Percentiles rank a stretch among this genome's conserved stretches.
Evolutionary conservation across 2,329 filamentous ascomycete species (phyloP).

Genomic region (Pseudocercospora eumusae): DNA sequence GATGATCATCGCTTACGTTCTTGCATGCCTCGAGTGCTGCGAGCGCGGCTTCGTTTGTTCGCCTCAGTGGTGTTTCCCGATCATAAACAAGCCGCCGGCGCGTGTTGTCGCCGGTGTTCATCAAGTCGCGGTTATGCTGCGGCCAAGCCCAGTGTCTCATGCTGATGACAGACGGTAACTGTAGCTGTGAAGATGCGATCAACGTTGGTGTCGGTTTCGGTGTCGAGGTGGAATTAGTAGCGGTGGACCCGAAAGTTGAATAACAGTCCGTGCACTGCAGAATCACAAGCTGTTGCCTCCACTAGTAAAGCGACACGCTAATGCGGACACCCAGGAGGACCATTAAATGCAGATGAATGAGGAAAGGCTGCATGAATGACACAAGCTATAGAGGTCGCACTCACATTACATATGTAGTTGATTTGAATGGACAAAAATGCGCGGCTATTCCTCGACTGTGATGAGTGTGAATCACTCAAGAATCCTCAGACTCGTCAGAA

Average conservation of each 20-base stretch:
- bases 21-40: not conserved
- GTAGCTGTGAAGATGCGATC: not conserved
- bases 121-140: not conserved
- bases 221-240: not conserved
- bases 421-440: not conserved
- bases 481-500: not conserved
- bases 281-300: not conserved
- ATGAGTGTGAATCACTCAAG: not conserved
- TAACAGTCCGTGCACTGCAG: not conserved
- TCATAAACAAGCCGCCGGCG: not conserved
- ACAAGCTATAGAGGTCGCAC: not conserved
- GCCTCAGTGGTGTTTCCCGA: not conserved
- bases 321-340: not conserved
- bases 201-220: not conserved
- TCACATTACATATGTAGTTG: not conserved
- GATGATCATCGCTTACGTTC: not conserved
- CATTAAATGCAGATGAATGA: not conserved
- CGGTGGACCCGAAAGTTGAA: not conserved
- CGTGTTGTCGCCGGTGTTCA: not conserved
- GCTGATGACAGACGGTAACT: not conserved
- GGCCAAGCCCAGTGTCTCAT: not conserved
- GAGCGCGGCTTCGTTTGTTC: not conserved
- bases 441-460: not conserved
- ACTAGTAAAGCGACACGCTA: not conserved
- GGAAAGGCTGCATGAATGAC: not conserved